These are phyloP conservation scores for Scenedesmus sp. DNA, from an alignment of 163 green algal species.

Conservation along the genomic window DNA sequence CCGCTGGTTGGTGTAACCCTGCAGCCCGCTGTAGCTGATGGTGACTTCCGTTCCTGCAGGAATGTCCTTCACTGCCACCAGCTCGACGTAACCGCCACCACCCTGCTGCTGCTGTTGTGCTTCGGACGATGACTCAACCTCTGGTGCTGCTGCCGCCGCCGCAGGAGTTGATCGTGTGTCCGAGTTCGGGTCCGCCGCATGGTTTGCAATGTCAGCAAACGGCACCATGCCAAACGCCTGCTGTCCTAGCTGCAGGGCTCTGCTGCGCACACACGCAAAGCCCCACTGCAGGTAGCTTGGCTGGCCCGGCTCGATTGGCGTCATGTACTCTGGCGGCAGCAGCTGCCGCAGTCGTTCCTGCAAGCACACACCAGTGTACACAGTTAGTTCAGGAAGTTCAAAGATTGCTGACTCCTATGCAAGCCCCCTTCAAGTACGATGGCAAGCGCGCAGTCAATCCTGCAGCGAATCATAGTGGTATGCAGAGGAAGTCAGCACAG, in stretches of 20 bases:
- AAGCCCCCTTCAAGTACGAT: no score
- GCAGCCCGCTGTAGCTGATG: conserved; percentile 75
- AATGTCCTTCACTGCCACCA: conserved; percentile 71
- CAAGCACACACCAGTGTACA: not conserved
- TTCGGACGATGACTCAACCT: not conserved
- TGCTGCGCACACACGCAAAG: conserved; percentile 77
- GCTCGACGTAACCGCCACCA: conserved; percentile 53
- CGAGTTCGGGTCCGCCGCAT: conserved; percentile 61
- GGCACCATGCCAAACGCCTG: conserved; percentile 70
- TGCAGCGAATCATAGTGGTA: no score
- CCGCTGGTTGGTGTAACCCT: conserved; percentile 77
- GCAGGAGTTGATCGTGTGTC: conserved; percentile 58
- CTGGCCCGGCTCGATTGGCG: conserved; percentile 54
- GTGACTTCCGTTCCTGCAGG: conserved; percentile 67
- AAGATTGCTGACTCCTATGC: no score
- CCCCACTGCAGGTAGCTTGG: conserved; percentile 76
- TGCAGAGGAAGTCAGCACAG: no score
- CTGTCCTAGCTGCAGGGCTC: conserved; percentile 59
- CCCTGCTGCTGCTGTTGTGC: conserved; percentile 34
- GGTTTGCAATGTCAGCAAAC: conserved; percentile 60
- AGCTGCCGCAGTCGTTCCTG: conserved; percentile 67
- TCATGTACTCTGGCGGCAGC: conserved; percentile 67
- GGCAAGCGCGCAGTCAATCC: no score
- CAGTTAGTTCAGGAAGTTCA: no score
- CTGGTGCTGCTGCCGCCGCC: not conserved